These are phyloP conservation scores for Moesziomyces sp. DNA, from an alignment of 1,284 basidiomycete species.

Conservation along the genomic window DNA sequence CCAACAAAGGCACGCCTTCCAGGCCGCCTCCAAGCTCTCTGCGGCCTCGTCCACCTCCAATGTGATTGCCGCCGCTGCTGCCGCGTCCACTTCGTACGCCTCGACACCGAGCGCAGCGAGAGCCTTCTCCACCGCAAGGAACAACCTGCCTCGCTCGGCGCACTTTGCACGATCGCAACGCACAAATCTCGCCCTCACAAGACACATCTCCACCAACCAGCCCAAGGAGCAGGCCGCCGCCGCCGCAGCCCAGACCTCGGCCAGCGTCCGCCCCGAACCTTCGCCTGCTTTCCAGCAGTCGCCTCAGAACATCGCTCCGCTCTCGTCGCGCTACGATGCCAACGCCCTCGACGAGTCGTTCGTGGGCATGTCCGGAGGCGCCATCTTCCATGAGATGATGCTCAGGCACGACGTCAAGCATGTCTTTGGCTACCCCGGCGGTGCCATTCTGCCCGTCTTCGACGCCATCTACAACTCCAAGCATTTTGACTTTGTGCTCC, in stretches of 20 bases:
- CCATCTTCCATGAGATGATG: conserved; percentile 99
- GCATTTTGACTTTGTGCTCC: conserved; percentile 94
- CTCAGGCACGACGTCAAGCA: conserved; percentile 94
- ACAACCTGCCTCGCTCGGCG: conserved; percentile 40
- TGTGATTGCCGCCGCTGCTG: conserved; percentile 16
- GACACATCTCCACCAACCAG: conserved; percentile 52
- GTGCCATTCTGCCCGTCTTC: conserved; percentile 97
- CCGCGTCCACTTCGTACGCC: conserved; percentile 29
- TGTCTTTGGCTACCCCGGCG: conserved; percentile 97
- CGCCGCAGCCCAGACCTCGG: conserved; percentile 37
- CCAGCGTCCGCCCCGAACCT: conserved; percentile 55
- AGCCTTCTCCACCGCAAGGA: conserved; percentile 46
- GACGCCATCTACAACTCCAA: conserved; percentile 97
- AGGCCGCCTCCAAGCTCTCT: conserved; percentile 37
- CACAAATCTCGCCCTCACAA: conserved; percentile 41
- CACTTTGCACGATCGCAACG: conserved; percentile 37
- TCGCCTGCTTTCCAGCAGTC: conserved; percentile 64
- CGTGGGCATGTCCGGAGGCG: conserved; percentile 91
- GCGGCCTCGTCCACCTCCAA: conserved; percentile 26
- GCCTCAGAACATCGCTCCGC: conserved; percentile 38
- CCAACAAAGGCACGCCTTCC: conserved; percentile 46
- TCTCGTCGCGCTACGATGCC: conserved; percentile 35
- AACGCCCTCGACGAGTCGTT: conserved; percentile 72
- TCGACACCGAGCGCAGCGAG: conserved; percentile 32
- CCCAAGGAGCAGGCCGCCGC: conserved; percentile 51